Conservation (phyloP, 306 rosid genomes). For the Ceratonia siliqua region DNA sequence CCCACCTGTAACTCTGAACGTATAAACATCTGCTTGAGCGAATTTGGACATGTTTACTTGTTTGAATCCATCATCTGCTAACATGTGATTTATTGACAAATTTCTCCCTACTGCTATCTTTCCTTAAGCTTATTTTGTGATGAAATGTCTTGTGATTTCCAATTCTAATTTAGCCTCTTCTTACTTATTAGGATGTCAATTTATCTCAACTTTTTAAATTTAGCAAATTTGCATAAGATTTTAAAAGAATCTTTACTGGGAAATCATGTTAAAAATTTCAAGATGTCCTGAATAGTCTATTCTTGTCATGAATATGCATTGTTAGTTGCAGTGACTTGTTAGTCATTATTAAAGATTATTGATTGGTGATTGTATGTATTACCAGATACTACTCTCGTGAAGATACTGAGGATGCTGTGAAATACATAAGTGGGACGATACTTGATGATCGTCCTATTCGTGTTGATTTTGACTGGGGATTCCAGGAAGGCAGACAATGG, state of each 20-base stretch:
- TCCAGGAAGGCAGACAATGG: conserved; percentile 98
- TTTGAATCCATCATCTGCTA: not conserved
- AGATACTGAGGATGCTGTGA: conserved; percentile 94
- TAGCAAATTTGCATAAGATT: not conserved
- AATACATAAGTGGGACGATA: conserved; percentile 91
- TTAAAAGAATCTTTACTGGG: not conserved
- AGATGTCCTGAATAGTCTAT: not conserved
- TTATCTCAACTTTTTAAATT: not conserved
- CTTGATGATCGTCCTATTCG: conserved; percentile 99
- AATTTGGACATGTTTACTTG: too few species aligned
- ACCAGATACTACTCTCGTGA: conserved; percentile 86
- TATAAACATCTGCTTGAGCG: not conserved
- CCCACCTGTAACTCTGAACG: not conserved
- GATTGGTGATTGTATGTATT: conserved; percentile 13
- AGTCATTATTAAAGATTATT: not conserved
- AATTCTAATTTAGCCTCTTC: not conserved
- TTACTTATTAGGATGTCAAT: not conserved
- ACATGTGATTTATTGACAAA: not conserved
- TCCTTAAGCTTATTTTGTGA: not conserved
- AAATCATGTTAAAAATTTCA: not conserved
- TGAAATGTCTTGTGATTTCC: not conserved
- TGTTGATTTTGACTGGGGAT: conserved; percentile 99
- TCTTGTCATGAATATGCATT: conserved; percentile 2
- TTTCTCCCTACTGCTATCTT: not conserved
- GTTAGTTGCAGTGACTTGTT: conserved; percentile 9